These are phyloP conservation scores for Yamadazyma diddensiae DNA, from an alignment of 1,139 yeast genomes.

Conservation along the genomic window DNA sequence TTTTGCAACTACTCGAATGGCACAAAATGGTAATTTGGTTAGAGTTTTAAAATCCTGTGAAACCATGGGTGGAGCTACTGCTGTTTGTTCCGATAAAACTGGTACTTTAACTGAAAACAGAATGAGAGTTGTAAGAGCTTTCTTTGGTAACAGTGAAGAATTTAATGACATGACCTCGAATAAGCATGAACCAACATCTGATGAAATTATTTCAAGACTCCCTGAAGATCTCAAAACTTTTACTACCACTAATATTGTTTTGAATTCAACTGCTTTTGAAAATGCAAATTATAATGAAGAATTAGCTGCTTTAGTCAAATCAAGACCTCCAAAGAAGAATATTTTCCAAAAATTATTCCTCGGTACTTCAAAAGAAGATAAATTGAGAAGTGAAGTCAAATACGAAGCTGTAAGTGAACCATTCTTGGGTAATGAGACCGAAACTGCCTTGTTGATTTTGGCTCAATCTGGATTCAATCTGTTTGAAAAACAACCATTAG, in stretches of 20 bases:
- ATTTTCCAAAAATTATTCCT: slow-evolving; percentile 19
- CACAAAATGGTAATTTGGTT: slow-evolving; percentile 93
- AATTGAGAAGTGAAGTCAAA: slow-evolving; percentile 19
- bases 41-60: slow-evolving; percentile 92
- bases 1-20: slow-evolving; percentile 97
- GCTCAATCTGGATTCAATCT: slow-evolving; percentile 58
- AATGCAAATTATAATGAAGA: slow-evolving; percentile 46
- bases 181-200: slow-evolving; percentile 25
- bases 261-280: slow-evolving; percentile 91
- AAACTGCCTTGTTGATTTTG: slow-evolving; percentile 76
- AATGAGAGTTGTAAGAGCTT: slow-evolving; percentile 85
- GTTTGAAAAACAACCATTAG: slow-evolving; percentile 36
- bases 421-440: slow-evolving; percentile 91
- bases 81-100: slow-evolving; percentile 94
- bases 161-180: slow-evolving; percentile 43
- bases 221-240: slow-evolving; percentile 30
- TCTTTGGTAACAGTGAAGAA: slow-evolving; percentile 46
- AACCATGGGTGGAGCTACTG: slow-evolving; percentile 98
- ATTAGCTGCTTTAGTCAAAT: slow-evolving; percentile 25
- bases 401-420: slow-evolving; percentile 43
- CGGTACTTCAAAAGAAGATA: slow-evolving; percentile 15
- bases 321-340: slow-evolving; percentile 29
- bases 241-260: slow-evolving; percentile 58
- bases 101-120: slow-evolving; percentile 92
- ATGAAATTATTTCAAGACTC: slow-evolving; percentile 30